A percentile compares a stretch with the other conserved stretches of the same genome.
These are phyloP conservation scores for Otatea glauca DNA, from an alignment of 176 grass and related monocot species.

Conservation along the genomic window DNA sequence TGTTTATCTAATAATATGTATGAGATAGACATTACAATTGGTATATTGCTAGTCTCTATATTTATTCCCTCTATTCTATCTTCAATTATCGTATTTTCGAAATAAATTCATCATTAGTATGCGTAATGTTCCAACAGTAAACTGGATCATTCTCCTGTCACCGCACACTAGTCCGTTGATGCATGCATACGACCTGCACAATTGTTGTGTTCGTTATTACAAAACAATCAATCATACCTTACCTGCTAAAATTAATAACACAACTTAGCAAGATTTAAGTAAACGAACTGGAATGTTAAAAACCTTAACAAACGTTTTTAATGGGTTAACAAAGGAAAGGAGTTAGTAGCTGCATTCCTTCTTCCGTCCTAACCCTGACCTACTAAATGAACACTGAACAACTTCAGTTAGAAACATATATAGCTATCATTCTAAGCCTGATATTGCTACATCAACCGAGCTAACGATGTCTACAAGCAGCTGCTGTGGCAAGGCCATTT, in stretches of 20 bases:
- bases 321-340: background rate
- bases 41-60: too few relatives aligned
- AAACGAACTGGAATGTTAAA: background rate
- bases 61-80: too few relatives aligned
- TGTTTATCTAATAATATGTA: too few relatives aligned
- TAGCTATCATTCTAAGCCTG: background rate
- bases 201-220: background rate
- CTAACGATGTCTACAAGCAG: slow-evolving; percentile 27
- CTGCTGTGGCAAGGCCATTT: background rate
- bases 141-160: background rate
- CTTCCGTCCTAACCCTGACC: slow-evolving; percentile 36
- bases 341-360: slow-evolving; percentile 3
- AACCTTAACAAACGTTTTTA: background rate
- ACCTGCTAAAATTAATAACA: background rate
- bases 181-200: slow-evolving; percentile 6
- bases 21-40: too few relatives aligned
- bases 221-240: slow-evolving; percentile 2
- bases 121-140: background rate
- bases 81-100: too few relatives aligned
- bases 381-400: slow-evolving; percentile 27
- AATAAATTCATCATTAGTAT: too few relatives aligned
- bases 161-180: slow-evolving; percentile 13
- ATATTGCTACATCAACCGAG: slow-evolving; percentile 30
- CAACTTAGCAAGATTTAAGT: background rate
- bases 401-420: slow-evolving; percentile 15